Percentiles rank a stretch among this genome's conserved stretches.
Evolutionary conservation across 2,329 filamentous ascomycete species (phyloP).

Genomic region (Zasmidium cellare): DNA sequence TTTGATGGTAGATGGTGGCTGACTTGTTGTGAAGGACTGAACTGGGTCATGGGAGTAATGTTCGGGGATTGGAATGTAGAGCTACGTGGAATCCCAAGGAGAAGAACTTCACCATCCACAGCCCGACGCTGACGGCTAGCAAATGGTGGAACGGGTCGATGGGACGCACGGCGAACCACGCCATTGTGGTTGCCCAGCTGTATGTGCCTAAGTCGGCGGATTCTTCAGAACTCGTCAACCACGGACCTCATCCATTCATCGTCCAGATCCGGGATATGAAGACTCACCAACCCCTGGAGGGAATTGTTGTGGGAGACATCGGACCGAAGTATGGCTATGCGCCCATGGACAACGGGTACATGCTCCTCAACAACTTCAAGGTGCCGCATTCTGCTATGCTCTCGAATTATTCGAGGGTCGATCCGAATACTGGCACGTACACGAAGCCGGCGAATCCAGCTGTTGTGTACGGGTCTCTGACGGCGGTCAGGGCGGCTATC

Average conservation of each 20-base stretch:
- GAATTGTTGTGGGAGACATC: conserved; percentile 56
- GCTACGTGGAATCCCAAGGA: conserved; percentile 48
- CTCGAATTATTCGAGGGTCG: conserved; percentile 50
- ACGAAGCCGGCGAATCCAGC: conserved; percentile 50
- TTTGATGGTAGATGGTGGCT: background rate
- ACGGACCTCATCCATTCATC: conserved; percentile 55
- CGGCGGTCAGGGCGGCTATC: conserved; percentile 49
- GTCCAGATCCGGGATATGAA: conserved; percentile 53
- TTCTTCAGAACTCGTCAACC: conserved; percentile 39
- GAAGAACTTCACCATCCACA: conserved; percentile 53
- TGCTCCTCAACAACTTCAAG: conserved; percentile 52
- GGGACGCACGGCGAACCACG: conserved; percentile 56
- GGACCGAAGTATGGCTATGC: conserved; percentile 58
- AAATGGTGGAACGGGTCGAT: conserved; percentile 59
- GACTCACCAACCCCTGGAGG: conserved; percentile 48
- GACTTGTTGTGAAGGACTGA: conserved; percentile 37
- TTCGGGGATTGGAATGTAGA: conserved; percentile 50
- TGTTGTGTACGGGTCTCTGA: conserved; percentile 53
- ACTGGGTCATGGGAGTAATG: conserved; percentile 55
- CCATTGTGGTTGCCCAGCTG: conserved; percentile 55
- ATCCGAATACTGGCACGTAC: conserved; percentile 47
- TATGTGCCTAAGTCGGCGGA: conserved; percentile 41
- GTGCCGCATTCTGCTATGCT: conserved; percentile 52
- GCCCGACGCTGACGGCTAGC: conserved; percentile 52
- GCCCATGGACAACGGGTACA: conserved; percentile 55